Conservation (phyloP, 345 rosid species). For the Erysimum cheiranthoides region DNA sequence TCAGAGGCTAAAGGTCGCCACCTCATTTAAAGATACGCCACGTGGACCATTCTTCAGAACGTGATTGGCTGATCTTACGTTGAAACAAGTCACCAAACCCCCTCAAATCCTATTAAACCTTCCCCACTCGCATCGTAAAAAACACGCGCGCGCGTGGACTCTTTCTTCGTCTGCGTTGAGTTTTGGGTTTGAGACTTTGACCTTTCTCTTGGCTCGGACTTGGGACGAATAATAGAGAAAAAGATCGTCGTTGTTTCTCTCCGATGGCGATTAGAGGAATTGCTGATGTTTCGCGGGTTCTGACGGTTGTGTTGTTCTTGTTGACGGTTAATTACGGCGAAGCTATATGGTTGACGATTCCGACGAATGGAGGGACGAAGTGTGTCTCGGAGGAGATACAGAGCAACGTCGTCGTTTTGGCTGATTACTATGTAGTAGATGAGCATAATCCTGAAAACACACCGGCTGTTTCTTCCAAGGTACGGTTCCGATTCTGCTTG, state of each 20-base stretch:
- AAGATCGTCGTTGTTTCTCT: constrained; percentile 34
- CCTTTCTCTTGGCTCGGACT: constrained; percentile 30
- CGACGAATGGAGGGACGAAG: constrained; percentile 78
- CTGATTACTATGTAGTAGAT: constrained; percentile 76
- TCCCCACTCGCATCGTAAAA: neutral
- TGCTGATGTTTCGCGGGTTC: constrained; percentile 3
- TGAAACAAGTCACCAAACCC: constrained; percentile 36
- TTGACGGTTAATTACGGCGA: constrained; percentile 44
- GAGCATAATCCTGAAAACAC: constrained; percentile 57
- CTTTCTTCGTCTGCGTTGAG: constrained; percentile 20
- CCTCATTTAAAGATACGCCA: constrained; percentile 22
- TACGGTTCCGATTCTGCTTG: constrained; percentile 36
- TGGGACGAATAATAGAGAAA: neutral
- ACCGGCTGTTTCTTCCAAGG: constrained; percentile 63
- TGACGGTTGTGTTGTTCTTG: constrained; percentile 36
- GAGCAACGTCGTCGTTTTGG: constrained; percentile 76
- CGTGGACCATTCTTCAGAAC: neutral
- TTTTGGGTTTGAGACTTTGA: constrained; percentile 32
- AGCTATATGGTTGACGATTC: constrained; percentile 82
- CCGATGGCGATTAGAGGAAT: constrained; percentile 38
- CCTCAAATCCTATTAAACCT: neutral
- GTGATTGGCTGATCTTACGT: constrained; percentile 39
- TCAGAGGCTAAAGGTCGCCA: constrained; percentile 27
- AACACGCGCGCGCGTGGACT: constrained; percentile 34
- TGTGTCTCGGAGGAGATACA: constrained; percentile 95